These are phyloP conservation scores for Maudiozyma bulderi DNA, from an alignment of 805 yeast genomes.

Conservation along the genomic window DNA sequence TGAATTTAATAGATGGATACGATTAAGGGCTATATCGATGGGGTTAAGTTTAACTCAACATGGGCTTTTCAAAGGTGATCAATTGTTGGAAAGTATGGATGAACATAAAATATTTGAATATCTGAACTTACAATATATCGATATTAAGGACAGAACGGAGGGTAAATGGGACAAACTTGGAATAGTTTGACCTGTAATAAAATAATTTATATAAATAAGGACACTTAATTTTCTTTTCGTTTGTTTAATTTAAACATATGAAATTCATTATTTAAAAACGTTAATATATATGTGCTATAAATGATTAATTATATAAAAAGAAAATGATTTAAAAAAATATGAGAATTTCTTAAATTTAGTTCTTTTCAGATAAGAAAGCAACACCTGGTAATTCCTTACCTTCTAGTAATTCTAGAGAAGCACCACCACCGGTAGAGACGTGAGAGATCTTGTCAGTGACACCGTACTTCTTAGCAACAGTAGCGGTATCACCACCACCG, in stretches of 20 bases:
- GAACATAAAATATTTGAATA: constrained; percentile 20
- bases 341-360: constrained; percentile 12
- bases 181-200: too few relatives aligned
- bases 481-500: constrained; percentile 99
- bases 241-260: neutral
- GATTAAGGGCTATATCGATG: constrained; percentile 18
- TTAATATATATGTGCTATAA: neutral
- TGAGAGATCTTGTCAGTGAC: constrained; percentile 94
- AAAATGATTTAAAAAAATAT: neutral
- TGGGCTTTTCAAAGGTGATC: constrained; percentile 20
- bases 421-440: constrained; percentile 99
- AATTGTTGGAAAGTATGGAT: constrained; percentile 19
- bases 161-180: constrained; percentile 7
- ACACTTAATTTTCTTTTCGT: neutral
- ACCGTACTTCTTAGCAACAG: constrained; percentile 97
- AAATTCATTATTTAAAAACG: constrained; percentile 2
- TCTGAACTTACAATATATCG: constrained; percentile 14
- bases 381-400: constrained; percentile 99
- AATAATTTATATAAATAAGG: neutral
- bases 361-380: constrained; percentile 75
- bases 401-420: constrained; percentile 95
- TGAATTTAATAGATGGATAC: constrained; percentile 25
- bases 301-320: neutral
- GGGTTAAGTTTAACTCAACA: constrained; percentile 25
- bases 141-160: constrained; percentile 2